Base-by-base conservation (phyloP, 1,284 basidiomycete genomes). In the Coniophora puteana region DNA sequence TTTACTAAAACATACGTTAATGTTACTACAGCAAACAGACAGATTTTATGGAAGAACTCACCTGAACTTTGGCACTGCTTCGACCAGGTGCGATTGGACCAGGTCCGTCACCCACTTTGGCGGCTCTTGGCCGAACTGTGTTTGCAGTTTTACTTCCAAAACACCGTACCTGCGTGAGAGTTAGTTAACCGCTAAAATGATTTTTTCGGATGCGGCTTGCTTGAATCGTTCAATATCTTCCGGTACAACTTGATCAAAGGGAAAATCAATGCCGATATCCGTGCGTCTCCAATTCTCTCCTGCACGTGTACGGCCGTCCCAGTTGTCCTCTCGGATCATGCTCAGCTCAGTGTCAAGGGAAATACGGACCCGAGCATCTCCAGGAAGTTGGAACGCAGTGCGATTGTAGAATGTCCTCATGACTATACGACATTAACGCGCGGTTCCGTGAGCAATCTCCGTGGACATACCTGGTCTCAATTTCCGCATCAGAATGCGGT, bases 341-440 rank as follows among this genome's bases (percentile, higher is more conserved):
- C 89, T 88, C 22, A 99, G 78, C 62, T 98, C 93, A 0, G 95
- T 99, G 62, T 99, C 96, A 48, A 99, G 83, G 23, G 95, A 99
- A 51, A 99, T 98, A 40, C 95, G 92, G 29, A 99, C 95, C 34
- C 93, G 83, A 20, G 96, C 95, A 59, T 99, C 96, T 16, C 96
- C 95, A 8, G 96, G 96, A 18, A 99, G 80, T 67, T 99, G 95
- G 76, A 99, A 99, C 0, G 95, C 95, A 7, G 96, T 99, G 38
- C 95, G 88, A 62, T 98, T 97, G 72, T 99, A 99, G 70, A 98
- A 99, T n/a, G 93, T 93, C 24, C 95, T 80, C 87, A 97, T 87
- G 30, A 97, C 95, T 84, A n/a, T 55, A 38, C 18, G 22, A 29
- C 10, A 35, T 27, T 36, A 28, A 36, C 43, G 13, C 51, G 18